Conservation (phyloP, 306 rosid genomes). For the Vachellia pachyceras region DNA sequence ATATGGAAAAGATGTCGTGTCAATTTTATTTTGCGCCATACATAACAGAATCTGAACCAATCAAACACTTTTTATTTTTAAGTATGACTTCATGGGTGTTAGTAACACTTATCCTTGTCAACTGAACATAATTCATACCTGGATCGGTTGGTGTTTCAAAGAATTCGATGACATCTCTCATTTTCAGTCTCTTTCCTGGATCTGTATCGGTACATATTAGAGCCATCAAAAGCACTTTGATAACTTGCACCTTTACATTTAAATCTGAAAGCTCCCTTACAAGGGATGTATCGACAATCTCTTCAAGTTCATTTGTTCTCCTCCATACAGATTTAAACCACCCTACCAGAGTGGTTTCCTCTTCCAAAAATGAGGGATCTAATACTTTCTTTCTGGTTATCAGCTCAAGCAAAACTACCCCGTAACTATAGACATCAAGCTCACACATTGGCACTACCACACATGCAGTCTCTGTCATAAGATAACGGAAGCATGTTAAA, state of each 20-base stretch:
- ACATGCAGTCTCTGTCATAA: conserved; percentile 52
- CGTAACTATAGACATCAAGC: conserved; percentile 60
- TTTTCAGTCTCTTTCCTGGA: neutral
- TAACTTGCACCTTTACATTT: neutral
- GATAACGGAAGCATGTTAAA: neutral
- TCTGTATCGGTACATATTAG: neutral
- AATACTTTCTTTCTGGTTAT: conserved; percentile 49
- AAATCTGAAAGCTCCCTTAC: neutral
- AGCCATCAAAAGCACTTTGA: neutral
- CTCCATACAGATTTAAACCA: neutral
- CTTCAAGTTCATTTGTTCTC: neutral
- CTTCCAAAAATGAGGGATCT: conserved; percentile 46
- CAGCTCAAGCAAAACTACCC: conserved; percentile 45
- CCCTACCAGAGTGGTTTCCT: neutral
- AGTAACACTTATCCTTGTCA: neutral
- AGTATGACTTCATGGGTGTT: neutral
- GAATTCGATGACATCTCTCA: neutral
- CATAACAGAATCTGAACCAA: too few relatives aligned
- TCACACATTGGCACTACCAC: conserved; percentile 39
- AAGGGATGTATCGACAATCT: neutral
- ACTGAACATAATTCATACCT: neutral
- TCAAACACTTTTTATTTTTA: too few relatives aligned
- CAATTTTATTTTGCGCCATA: too few relatives aligned
- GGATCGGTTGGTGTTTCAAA: neutral
- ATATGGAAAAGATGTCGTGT: too few relatives aligned